phyloP scores from a whole-genome alignment of 306 rosid genomes.

The Rosa rugosa region DNA sequence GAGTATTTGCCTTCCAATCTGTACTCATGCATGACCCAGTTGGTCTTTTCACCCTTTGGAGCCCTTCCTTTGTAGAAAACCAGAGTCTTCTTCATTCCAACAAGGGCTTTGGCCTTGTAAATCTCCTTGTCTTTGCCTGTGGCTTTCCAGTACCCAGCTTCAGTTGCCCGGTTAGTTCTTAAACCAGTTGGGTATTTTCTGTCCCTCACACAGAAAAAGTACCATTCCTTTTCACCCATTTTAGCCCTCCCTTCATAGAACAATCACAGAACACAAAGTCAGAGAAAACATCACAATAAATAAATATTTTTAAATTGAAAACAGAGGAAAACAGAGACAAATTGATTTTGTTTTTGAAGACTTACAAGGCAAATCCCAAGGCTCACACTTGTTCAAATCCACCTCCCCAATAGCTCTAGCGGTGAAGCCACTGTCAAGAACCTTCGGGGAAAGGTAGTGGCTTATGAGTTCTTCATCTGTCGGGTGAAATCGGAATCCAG shows the following conservation, averaged over 20 bases:
- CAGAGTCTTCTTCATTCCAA: slow-evolving; percentile 94
- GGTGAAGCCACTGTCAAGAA: slow-evolving; percentile 49
- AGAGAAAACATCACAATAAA: not conserved
- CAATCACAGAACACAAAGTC: not conserved
- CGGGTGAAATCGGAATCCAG: slow-evolving; percentile 92
- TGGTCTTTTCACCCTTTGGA: slow-evolving; percentile 66
- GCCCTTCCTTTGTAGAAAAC: slow-evolving; percentile 93
- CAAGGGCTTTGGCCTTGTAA: slow-evolving; percentile 38
- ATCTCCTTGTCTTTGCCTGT: slow-evolving; percentile 91
- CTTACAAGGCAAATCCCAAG: slow-evolving; percentile 96
- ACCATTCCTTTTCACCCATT: slow-evolving; percentile 88
- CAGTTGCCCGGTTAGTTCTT: slow-evolving; percentile 86
- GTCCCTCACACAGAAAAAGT: slow-evolving; percentile 75
- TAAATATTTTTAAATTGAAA: not conserved
- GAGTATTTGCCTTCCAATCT: slow-evolving; percentile 58
- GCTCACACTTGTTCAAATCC: slow-evolving; percentile 84
- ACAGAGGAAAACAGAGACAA: not conserved
- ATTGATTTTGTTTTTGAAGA: not conserved
- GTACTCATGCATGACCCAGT: slow-evolving; percentile 93
- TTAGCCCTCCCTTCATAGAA: slow-evolving; percentile 60
- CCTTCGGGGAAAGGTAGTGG: slow-evolving; percentile 68
- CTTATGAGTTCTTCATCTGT: slow-evolving; percentile 84
- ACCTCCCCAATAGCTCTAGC: slow-evolving; percentile 70
- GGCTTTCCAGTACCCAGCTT: slow-evolving; percentile 91
- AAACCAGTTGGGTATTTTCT: slow-evolving; percentile 82